Evolutionary conservation across 345 rosid genomes (phyloP).

Genomic region (Rhodomyrtus tomentosa): DNA sequence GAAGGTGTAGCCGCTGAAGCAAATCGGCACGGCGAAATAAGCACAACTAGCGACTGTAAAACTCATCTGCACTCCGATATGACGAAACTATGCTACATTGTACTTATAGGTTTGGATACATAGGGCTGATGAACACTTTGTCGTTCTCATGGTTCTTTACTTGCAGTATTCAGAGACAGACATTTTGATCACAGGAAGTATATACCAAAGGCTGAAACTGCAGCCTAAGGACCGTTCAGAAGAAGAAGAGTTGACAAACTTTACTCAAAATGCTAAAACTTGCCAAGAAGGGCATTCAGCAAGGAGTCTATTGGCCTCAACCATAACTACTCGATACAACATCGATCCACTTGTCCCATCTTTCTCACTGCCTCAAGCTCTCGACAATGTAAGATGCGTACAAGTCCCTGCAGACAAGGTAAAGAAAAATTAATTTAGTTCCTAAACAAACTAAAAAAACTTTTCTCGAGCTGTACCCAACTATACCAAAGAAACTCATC

Average conservation of each 20-base stretch:
- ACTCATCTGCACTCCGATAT: not conserved
- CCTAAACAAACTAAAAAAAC: not conserved
- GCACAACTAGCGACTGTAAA: not conserved
- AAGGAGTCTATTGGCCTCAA: not conserved
- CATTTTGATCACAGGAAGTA: not conserved
- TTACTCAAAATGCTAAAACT: not conserved
- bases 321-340: not conserved
- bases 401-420: conserved; percentile 58
- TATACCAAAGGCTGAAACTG: not conserved
- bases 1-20: not conserved
- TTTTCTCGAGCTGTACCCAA: not conserved
- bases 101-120: not conserved
- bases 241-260: not conserved
- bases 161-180: not conserved
- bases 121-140: not conserved
- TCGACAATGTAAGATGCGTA: conserved; percentile 87
- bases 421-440: not conserved
- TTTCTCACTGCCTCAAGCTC: conserved; percentile 63
- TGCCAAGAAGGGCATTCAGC: not conserved
- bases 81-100: not conserved
- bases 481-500: not conserved
- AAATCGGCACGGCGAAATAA: not conserved
- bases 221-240: not conserved
- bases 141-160: not conserved
- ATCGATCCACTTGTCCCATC: not conserved